Conservation (phyloP, 2,329 filamentous ascomycete species). For the Arthrobotrys entomopaga region DNA sequence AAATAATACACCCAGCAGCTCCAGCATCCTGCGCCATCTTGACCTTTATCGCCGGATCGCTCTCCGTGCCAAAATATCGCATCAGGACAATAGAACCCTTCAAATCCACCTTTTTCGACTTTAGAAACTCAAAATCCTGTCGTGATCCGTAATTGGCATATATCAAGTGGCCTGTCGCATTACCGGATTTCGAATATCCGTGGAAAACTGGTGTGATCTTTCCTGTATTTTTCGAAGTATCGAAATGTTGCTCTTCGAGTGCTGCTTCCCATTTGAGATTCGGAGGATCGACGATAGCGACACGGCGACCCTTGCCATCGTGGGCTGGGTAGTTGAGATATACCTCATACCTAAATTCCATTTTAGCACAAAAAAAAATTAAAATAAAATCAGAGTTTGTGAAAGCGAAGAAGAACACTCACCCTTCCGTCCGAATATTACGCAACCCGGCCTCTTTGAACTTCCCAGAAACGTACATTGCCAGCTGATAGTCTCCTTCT, state of each 20-base stretch:
- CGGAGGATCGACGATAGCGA: conserved; percentile 79
- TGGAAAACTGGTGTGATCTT: conserved; percentile 82
- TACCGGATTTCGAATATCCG: conserved; percentile 85
- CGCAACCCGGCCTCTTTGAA: conserved; percentile 80
- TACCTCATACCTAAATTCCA: conserved; percentile 71
- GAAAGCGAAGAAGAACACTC: conserved; percentile 18
- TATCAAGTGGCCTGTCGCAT: conserved; percentile 84
- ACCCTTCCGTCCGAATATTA: conserved; percentile 76
- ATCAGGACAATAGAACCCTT: conserved; percentile 86
- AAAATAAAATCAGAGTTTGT: conserved; percentile 56
- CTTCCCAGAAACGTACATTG: conserved; percentile 81
- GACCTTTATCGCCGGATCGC: conserved; percentile 80
- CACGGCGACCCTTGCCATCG: conserved; percentile 73
- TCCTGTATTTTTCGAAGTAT: conserved; percentile 44
- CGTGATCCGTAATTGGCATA: conserved; percentile 92
- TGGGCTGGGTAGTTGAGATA: conserved; percentile 90
- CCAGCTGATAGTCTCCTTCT: conserved; percentile 86
- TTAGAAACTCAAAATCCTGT: conserved; percentile 80
- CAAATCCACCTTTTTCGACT: conserved; percentile 76
- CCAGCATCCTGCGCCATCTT: conserved; percentile 89
- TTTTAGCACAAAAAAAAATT: conserved; percentile 8
- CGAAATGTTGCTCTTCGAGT: conserved; percentile 76
- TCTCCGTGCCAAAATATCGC: conserved; percentile 78
- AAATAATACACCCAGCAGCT: conserved; percentile 87
- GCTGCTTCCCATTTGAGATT: conserved; percentile 78